Base-by-base conservation (phyloP, 768 basidiomycete genomes). In the Leccinellum rugosiceps region DNA sequence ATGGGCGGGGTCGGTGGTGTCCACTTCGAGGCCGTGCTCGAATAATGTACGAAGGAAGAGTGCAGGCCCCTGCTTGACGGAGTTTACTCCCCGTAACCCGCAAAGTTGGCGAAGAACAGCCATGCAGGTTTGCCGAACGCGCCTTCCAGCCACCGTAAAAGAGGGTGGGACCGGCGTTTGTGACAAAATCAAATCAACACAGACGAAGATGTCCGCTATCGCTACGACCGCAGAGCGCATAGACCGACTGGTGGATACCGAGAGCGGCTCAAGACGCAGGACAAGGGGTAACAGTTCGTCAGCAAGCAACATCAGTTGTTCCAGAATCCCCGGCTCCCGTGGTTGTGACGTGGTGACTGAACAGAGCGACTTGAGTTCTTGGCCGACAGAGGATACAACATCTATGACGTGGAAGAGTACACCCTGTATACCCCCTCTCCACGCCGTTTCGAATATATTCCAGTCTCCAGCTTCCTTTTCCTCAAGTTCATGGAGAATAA, bases 381-480 rank as follows among this genome's bases (percentile, higher is more conserved):
- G 74, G 19, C 77, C 70, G 43, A 88, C 70, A 17, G 76, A 77
- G 14, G 71, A 61, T 51, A 85, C 73, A 50, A 83, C 62, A 43
- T 85, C 80, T 34, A 83, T 76, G 3, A 90, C 76, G 21, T 83
- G 82, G 11, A 80, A 77, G 14, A 83, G 64, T 45, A 89, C 70
- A 17, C 85, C 85, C 57, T 84, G 83, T 5, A 74, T 74, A 3
- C 79, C 74, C 60, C 86, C 84, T 6, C 77, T 75, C 87, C 88
- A 88, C 50, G 85, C 79, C 2, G 77, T 75, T 52, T 84, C 74
- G 13, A 88, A 70, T 10, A 84, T 72, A 13, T 72, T 75, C 77
- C 78, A 83, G 56, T 85, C 84, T 7, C 81, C 85, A 38, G 75
- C 70, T 19, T 81, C 80, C n/a, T 76, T 75, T 17, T 76, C 71